These are phyloP conservation scores for Geum urbanum DNA, from an alignment of 306 rosid genomes.

Conservation along the genomic window DNA sequence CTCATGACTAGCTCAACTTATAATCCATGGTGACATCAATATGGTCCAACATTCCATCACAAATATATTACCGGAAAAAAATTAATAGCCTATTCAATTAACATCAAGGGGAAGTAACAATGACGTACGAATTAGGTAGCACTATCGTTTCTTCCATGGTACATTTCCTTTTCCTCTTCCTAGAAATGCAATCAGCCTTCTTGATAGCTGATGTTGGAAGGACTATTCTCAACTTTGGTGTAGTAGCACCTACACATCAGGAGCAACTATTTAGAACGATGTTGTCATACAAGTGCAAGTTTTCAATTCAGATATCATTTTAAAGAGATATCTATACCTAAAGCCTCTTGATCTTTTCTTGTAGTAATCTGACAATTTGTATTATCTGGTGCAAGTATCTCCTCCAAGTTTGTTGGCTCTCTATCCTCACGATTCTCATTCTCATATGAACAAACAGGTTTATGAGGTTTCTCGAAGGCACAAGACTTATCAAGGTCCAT, in stretches of 20 bases:
- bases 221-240: constrained; percentile 35
- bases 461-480: constrained; percentile 23
- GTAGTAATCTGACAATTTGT: constrained; percentile 11
- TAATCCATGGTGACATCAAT: background rate
- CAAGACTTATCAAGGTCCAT: constrained; percentile 29
- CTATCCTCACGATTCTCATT: constrained; percentile 30
- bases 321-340: constrained; percentile 34
- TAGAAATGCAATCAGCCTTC: constrained; percentile 40
- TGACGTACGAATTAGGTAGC: constrained; percentile 58
- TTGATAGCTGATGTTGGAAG: constrained; percentile 53
- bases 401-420: constrained; percentile 21
- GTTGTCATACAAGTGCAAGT: background rate
- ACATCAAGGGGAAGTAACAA: background rate
- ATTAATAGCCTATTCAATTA: background rate
- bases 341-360: constrained; percentile 19
- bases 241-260: constrained; percentile 41
- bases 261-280: constrained; percentile 9
- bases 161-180: constrained; percentile 62
- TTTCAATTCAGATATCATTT: background rate
- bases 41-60: background rate
- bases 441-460: constrained; percentile 25
- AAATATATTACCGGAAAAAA: background rate
- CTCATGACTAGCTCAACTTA: background rate
- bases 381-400: constrained; percentile 35
- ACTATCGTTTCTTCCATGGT: constrained; percentile 40